Evolutionary conservation across 2,329 filamentous ascomycete species (phyloP), one percentile per base, ranked within the genome.

Genomic region (Chaetomium globosum): DNA sequence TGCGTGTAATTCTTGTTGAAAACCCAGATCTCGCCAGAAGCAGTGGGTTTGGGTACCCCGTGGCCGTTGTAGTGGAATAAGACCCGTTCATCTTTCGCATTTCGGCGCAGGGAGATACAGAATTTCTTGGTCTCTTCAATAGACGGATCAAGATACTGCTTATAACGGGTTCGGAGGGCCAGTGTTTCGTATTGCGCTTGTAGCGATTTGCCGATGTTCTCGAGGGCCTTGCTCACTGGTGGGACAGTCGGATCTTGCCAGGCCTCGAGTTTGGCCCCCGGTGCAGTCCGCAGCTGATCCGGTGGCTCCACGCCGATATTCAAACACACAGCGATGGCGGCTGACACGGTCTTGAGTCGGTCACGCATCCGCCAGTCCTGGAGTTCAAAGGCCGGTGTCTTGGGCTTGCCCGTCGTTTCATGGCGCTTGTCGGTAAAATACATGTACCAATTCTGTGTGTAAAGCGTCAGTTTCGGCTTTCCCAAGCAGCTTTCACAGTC

Each of bases 11-110:
- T 98, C 72, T 95, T 94, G 78, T 99, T 99, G 77, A 99, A 99
- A 5, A 98, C 96, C 95, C 95, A 99, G 23, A 99, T 96, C 77
- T 99, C 95, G 16, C 95, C 95, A 4, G 94, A 97, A 3, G 91
- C 88, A 0, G 95, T 99, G 3, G 95, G 95, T 74, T 97, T 92
- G 1, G 95, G 95, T 12, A 99, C 95, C 55, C 95, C 95, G 76
- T 99, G 95, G 19, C 95, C 95, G 73, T 99, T 99, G 82, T 99
- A 99, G 76, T 99, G 95, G 73, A 99, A 92, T n/a, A 99, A 81
- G 1, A 99, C 92, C 58, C 95, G 85, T 80, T 99, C 95, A 65
- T 97, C 93, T 77, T 97, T 97, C 57, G 95, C 94, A 74, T 96
- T 97, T 68, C 93, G 86, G 36, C 95, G 87, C 33, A 98, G 81